Conservation (phyloP, 352 stramenopile species). For the Pseudoperonospora humuli region DNA sequence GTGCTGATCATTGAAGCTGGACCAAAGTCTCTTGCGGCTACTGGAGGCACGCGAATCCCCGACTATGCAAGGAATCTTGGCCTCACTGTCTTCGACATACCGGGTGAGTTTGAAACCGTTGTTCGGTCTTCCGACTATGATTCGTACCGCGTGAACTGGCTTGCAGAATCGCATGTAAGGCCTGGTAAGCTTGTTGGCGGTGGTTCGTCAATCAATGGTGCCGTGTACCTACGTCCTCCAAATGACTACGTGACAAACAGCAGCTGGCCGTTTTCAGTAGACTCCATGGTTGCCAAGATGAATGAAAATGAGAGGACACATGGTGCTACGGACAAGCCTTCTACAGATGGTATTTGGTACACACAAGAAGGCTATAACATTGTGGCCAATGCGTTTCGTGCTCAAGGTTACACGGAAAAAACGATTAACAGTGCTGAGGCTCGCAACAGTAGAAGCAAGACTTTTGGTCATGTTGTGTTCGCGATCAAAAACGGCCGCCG, state of each 20-base stretch:
- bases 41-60: slow-evolving; percentile 33
- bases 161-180: slow-evolving; percentile 28
- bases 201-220: slow-evolving; percentile 70
- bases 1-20: slow-evolving; percentile 63
- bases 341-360: slow-evolving; percentile 45
- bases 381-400: slow-evolving; percentile 29
- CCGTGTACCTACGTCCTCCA: slow-evolving; percentile 66
- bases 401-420: slow-evolving; percentile 32
- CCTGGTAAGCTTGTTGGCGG: slow-evolving; percentile 75
- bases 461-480: slow-evolving; percentile 42
- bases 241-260: slow-evolving; percentile 37
- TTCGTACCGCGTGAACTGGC: slow-evolving; percentile 39
- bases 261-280: slow-evolving; percentile 35
- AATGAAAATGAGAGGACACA: slow-evolving; percentile 35
- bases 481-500: slow-evolving; percentile 47
- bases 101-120: slow-evolving; percentile 45
- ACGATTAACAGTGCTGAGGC: slow-evolving; percentile 38
- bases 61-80: slow-evolving; percentile 31
- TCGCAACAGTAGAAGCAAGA: slow-evolving; percentile 53
- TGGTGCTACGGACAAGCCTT: slow-evolving; percentile 42
- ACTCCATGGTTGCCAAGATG: slow-evolving; percentile 52
- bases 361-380: slow-evolving; percentile 47
- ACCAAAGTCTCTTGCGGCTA: slow-evolving; percentile 30
- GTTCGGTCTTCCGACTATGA: slow-evolving; percentile 32
- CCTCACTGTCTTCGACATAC: slow-evolving; percentile 63